These are phyloP conservation scores for Saururus chinensis DNA, from an alignment of 164 flowering plant species.

Conservation along the genomic window DNA sequence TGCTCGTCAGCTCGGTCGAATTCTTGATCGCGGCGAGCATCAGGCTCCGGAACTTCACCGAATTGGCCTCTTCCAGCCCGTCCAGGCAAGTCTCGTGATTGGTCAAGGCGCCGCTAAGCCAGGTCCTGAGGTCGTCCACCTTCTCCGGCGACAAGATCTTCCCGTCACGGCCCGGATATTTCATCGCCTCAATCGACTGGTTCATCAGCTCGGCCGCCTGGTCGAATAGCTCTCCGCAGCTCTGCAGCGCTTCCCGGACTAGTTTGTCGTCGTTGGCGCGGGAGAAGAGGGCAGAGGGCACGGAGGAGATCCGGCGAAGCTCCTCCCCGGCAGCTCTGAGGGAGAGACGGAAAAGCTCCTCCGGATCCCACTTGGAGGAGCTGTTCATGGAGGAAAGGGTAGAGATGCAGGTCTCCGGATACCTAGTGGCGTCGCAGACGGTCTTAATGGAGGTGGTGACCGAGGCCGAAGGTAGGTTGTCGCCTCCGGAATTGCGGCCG, in stretches of 20 bases:
- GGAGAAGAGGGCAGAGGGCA: slow-evolving; percentile 3
- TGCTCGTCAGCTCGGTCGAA: slow-evolving; percentile 48
- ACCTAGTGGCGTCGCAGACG: slow-evolving; percentile 39
- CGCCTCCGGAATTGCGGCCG: background rate
- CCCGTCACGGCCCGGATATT: background rate
- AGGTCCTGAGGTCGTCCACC: slow-evolving; percentile 43
- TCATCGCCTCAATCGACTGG: slow-evolving; percentile 11
- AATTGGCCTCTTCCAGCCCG: slow-evolving; percentile 22
- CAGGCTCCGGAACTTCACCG: background rate
- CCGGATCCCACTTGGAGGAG: slow-evolving; percentile 16
- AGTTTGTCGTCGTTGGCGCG: slow-evolving; percentile 7
- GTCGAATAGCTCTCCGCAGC: slow-evolving; percentile 32
- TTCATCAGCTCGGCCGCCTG: slow-evolving; percentile 48
- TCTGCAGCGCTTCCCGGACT: slow-evolving; percentile 21
- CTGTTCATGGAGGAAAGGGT: slow-evolving; percentile 20
- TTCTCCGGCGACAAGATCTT: slow-evolving; percentile 2
- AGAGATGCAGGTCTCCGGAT: slow-evolving; percentile 39
- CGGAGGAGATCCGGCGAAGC: slow-evolving; percentile 20
- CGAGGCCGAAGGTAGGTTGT: background rate
- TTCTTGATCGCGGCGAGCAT: slow-evolving; percentile 18
- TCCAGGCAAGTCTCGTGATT: slow-evolving; percentile 63
- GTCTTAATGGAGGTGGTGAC: slow-evolving; percentile 38
- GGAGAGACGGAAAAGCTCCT: slow-evolving; percentile 36
- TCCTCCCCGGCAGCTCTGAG: slow-evolving; percentile 33
- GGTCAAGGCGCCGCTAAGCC: slow-evolving; percentile 64